These are phyloP conservation scores for Rutstroemia sp. DNA, from an alignment of 2,329 filamentous ascomycete species.

Conservation along the genomic window DNA sequence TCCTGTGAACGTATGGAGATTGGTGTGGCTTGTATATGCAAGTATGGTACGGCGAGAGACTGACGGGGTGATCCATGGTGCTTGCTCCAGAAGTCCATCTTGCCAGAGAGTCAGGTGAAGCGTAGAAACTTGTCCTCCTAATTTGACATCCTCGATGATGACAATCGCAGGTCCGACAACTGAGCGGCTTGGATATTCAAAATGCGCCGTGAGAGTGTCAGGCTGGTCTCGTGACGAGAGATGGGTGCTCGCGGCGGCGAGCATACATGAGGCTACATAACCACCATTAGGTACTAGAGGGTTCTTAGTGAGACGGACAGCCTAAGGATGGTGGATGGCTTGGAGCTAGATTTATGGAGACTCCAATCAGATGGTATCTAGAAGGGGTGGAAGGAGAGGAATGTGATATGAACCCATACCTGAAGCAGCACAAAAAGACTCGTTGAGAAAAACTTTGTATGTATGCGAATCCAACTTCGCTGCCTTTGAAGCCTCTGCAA, in stretches of 20 bases:
- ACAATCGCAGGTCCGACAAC: not conserved
- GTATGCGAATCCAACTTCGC: not conserved
- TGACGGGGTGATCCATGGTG: not conserved
- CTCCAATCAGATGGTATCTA: not conserved
- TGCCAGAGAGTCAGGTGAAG: not conserved
- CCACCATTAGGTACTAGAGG: not conserved
- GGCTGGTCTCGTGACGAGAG: not conserved
- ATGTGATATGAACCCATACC: not conserved
- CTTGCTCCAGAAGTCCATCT: not conserved
- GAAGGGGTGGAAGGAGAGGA: not conserved
- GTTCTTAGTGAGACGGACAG: not conserved
- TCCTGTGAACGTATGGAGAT: not conserved
- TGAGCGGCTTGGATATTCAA: not conserved
- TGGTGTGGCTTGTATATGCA: not conserved
- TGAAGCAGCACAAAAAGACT: not conserved
- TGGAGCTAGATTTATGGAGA: not conserved
- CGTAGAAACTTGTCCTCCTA: not conserved
- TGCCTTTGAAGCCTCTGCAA: not conserved
- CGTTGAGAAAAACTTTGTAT: not conserved
- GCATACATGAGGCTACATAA: not conserved
- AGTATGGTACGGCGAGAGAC: not conserved
- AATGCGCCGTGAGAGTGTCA: not conserved
- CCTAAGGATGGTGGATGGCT: not conserved
- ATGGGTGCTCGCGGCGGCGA: not conserved
- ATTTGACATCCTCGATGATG: not conserved